Percentiles rank a stretch among this genome's conserved stretches.
Evolutionary conservation across 805 yeast genomes (phyloP).

Genomic region (Candida chilensis): DNA sequence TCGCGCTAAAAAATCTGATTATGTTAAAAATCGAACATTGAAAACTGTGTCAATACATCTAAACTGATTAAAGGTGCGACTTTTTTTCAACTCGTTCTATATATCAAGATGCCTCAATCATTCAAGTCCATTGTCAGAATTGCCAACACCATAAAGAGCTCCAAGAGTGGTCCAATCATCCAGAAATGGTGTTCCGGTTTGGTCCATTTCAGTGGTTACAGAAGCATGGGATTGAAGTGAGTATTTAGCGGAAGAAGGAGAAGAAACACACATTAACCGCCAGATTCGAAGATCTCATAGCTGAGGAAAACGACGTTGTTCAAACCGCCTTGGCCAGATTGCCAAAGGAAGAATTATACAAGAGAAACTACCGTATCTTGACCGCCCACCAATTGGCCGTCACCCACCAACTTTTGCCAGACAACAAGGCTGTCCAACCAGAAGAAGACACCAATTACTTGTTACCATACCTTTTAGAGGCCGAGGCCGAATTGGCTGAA

Average conservation of each 20-base stretch:
- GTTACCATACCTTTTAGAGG: conserved; percentile 85
- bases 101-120: too few species aligned
- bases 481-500: conserved; percentile 87
- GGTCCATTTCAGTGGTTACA: conserved; percentile 86
- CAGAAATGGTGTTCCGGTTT: too few species aligned
- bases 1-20: too few species aligned
- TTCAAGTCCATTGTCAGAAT: too few species aligned
- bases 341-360: conserved; percentile 76
- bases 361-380: conserved; percentile 85
- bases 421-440: conserved; percentile 65
- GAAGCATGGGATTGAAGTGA: conserved; percentile 79
- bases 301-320: conserved; percentile 80
- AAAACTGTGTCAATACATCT: too few species aligned
- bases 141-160: too few species aligned
- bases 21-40: too few species aligned
- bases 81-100: too few species aligned
- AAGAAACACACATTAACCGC: conserved; percentile 4
- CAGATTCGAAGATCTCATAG: conserved; percentile 75
- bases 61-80: too few species aligned
- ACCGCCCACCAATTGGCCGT: conserved; percentile 87
- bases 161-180: too few species aligned
- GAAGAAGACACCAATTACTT: conserved; percentile 80
- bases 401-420: conserved; percentile 79
- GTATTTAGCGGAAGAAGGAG: conserved; percentile 3
- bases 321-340: conserved; percentile 86